Evolutionary conservation across 106 monocot species (phyloP), one percentile per base, ranked within the genome.

Genomic region (Alisma plantagoaquatica): DNA sequence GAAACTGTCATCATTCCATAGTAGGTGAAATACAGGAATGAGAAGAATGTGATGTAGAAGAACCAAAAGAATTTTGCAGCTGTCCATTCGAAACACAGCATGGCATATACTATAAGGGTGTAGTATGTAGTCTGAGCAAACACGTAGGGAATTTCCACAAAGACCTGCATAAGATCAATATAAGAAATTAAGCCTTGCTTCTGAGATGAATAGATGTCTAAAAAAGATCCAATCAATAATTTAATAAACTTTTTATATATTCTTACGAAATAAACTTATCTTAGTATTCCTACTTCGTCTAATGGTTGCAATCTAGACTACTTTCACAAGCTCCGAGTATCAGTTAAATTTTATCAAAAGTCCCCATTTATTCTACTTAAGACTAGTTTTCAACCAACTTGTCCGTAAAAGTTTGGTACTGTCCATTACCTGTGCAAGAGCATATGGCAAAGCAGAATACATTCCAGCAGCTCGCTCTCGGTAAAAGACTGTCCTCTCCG

Each of bases 381-480:
- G n/a, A n/a, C n/a, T n/a, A n/a, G n/a, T n/a, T n/a, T n/a, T n/a
- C n/a, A n/a, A n/a, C n/a, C n/a, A n/a, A n/a, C n/a, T n/a, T n/a
- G n/a, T n/a, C n/a, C n/a, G n/a, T n/a, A n/a, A n/a, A n/a, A n/a
- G n/a, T n/a, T n/a, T n/a, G n/a, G n/a, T 0, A 15, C 2, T 9
- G 4, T 9, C 18, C 6, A 45, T 56, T 76, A 90, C 89, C 71
- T 74, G 89, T 14, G 74, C 66, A 47, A 83, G 50, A 43, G 83
- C 89, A 69, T 77, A 90, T 2, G 82, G 74, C 16, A 90, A 23
- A 51, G 83, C 73, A 3, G 89, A 89, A 62, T 83, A 83, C 89
- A 89, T 77, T 30, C 89, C 83, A 10, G 89, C 83, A 49, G 89
- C 89, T 30, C 54, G 71, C 47, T 90, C 89, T 46, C 89, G 33